Conservation (phyloP, 176 grass and related monocot genomes). For the Bonia amplexicaulis region DNA sequence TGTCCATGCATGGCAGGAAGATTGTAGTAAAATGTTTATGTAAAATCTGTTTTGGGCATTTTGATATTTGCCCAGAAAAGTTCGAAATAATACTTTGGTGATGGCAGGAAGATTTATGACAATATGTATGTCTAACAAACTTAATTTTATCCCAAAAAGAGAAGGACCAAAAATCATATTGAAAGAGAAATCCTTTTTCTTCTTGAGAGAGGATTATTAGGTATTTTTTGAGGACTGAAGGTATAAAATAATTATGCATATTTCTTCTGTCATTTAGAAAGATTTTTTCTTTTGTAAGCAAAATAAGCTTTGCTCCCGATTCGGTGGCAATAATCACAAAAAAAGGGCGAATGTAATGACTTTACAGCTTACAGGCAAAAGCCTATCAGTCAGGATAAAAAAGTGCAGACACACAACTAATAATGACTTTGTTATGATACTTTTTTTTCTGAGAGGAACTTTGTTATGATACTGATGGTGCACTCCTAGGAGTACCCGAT, state of each 20-base stretch:
- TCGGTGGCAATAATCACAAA: slow-evolving; percentile 11
- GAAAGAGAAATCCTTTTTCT: background rate
- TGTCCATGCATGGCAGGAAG: slow-evolving; percentile 20
- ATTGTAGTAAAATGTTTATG: too few species aligned
- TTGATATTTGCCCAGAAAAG: background rate
- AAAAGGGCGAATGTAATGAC: background rate
- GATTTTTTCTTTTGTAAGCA: background rate
- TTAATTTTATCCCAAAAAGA: background rate
- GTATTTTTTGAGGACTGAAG: background rate
- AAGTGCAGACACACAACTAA: background rate
- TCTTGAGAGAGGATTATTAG: background rate
- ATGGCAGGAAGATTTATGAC: too few species aligned
- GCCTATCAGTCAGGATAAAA: slow-evolving; percentile 14
- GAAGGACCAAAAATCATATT: background rate
- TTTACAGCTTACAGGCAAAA: slow-evolving; percentile 27
- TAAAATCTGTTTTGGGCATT: too few species aligned
- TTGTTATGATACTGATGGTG: background rate
- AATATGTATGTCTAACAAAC: background rate
- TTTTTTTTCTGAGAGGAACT: background rate
- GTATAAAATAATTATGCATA: background rate
- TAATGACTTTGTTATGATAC: slow-evolving; percentile 5
- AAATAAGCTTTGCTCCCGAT: slow-evolving; percentile 10
- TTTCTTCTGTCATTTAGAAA: background rate
- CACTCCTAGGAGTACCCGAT: background rate
- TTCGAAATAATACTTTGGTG: slow-evolving; percentile 7